A percentile compares a stretch with the other conserved stretches of the same genome.
Conservation (phyloP, 495 filamentous ascomycete species). For the Penicillium simplicissimum region DNA sequence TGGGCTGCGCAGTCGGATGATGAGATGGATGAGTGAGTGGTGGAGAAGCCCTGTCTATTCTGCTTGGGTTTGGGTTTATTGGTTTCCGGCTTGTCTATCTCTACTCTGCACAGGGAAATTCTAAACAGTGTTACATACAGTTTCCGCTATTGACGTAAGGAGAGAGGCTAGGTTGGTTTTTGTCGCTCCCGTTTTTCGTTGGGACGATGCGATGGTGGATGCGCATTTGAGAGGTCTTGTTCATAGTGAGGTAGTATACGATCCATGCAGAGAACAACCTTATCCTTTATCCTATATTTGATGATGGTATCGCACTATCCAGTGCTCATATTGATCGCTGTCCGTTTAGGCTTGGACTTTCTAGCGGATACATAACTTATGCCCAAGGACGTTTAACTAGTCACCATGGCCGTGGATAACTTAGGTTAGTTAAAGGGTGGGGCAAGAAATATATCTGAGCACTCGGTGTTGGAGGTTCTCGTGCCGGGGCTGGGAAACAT, state of each 20-base stretch:
- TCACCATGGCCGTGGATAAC: no score
- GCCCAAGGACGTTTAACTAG: no score
- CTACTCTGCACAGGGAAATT: neutral
- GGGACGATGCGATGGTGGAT: neutral
- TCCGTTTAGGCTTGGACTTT: no score
- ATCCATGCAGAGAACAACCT: neutral
- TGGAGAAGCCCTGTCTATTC: neutral
- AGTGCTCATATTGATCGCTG: no score
- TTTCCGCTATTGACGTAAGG: neutral
- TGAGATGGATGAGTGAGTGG: slow-evolving; percentile 10
- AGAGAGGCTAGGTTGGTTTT: neutral
- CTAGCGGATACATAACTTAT: no score
- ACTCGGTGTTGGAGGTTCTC: no score
- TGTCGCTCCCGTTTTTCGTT: neutral
- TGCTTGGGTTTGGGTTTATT: neutral
- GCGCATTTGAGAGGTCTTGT: neutral
- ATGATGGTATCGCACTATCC: no score
- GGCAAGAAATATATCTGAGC: no score
- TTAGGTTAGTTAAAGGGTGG: no score
- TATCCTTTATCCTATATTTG: no score
- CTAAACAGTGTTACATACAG: neutral
- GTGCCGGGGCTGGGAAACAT: no score
- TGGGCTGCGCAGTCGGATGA: slow-evolving; percentile 36
- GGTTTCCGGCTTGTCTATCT: neutral
- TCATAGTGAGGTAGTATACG: neutral